Evolutionary conservation across 352 stramenopile species (phyloP).

Genomic region (Thalassiosira livingstoniorum): DNA sequence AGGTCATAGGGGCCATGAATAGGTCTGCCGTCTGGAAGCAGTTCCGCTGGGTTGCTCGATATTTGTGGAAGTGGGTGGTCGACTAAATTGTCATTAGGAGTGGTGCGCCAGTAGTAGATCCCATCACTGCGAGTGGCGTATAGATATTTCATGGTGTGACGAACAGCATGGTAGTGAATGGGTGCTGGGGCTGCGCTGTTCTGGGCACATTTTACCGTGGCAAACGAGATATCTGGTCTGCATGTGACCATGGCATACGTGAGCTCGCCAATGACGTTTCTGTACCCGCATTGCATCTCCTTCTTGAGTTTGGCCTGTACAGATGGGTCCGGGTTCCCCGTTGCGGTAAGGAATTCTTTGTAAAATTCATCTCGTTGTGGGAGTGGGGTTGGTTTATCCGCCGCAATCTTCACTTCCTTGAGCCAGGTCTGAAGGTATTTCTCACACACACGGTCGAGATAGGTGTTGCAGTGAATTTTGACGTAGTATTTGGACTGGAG

Average conservation of each 20-base stretch:
- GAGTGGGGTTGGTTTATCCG: constrained; percentile 1
- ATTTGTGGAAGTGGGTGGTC: background rate
- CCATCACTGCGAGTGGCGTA: constrained; percentile 20
- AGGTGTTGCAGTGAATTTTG: too few relatives aligned
- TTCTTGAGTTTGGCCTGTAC: constrained; percentile 24
- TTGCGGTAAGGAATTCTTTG: background rate
- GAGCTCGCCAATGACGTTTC: constrained; percentile 41
- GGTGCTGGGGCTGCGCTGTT: background rate
- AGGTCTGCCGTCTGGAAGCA: background rate
- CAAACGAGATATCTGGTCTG: constrained; percentile 14
- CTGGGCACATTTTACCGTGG: background rate
- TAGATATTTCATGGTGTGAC: constrained; percentile 5
- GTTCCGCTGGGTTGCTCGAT: constrained; percentile 7
- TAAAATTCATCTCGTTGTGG: background rate
- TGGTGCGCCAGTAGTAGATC: constrained; percentile 18
- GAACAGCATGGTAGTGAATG: constrained; percentile 4
- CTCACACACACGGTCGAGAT: background rate
- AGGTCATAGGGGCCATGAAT: background rate
- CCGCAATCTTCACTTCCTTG: background rate
- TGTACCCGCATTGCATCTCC: constrained; percentile 28
- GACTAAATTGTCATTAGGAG: background rate
- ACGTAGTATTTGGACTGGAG: too few relatives aligned
- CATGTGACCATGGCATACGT: constrained; percentile 43
- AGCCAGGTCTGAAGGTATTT: constrained; percentile 11
- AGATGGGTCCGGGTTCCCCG: background rate